A percentile compares a stretch with the other conserved stretches of the same genome.
Evolutionary conservation across 371 early-diverging fungal species (phyloP).

Genomic region (Polyrhizophydium stewartii): DNA sequence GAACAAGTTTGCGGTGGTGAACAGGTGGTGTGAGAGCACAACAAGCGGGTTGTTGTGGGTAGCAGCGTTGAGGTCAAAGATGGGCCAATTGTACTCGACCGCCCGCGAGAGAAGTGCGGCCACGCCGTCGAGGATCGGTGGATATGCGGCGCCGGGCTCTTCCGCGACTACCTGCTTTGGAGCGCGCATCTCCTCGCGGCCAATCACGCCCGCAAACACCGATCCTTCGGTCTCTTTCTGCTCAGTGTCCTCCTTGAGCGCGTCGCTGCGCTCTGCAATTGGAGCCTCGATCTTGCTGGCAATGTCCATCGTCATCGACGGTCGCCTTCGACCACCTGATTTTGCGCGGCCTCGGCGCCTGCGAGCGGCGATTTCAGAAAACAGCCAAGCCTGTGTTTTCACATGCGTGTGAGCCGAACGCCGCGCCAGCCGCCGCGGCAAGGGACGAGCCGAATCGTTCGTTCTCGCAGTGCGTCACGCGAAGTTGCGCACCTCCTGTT

Average conservation of each 20-base stretch:
- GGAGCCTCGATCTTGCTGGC: conserved; percentile 11
- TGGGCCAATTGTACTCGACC: conserved; percentile 34
- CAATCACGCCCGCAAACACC: background rate
- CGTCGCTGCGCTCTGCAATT: conserved; percentile 5
- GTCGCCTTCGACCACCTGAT: conserved; percentile 7
- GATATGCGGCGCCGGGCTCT: conserved; percentile 12
- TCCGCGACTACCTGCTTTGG: background rate
- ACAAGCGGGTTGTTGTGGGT: conserved; percentile 21
- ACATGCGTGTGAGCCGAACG: background rate
- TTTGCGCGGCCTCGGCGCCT: conserved; percentile 13
- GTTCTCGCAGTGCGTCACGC: background rate
- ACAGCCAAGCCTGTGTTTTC: conserved; percentile 36
- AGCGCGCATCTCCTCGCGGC: background rate
- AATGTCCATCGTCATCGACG: conserved; percentile 19
- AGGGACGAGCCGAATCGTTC: background rate
- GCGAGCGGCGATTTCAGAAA: conserved; percentile 38
- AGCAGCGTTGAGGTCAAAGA: conserved; percentile 35
- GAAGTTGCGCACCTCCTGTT: conserved; percentile 32
- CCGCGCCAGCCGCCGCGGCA: background rate
- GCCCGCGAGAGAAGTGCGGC: conserved; percentile 2
- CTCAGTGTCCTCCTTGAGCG: background rate
- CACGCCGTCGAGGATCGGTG: conserved; percentile 9
- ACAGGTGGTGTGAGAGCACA: conserved; percentile 29
- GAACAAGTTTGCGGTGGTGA: conserved; percentile 35
- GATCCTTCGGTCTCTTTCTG: background rate